phyloP scores from a whole-genome alignment of 108 stramenopile genomes.

The Nitzschia putrida region DNA sequence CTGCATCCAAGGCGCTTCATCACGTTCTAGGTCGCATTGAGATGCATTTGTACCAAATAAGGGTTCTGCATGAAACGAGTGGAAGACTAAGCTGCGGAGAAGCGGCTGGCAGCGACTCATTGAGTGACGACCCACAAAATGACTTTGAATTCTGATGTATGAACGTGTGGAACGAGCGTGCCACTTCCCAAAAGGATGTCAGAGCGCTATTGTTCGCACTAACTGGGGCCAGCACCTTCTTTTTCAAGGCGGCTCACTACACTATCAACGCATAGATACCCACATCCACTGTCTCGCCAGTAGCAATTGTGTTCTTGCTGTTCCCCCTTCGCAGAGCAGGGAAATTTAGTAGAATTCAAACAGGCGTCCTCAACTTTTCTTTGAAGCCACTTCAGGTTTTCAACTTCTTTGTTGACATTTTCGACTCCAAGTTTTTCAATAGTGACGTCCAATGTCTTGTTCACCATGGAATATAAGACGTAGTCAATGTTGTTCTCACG shows the following conservation, averaged over 20 bases:
- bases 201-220: too few relatives aligned
- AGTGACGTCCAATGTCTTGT: conserved; percentile 13
- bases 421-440: conserved; percentile 16
- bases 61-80: neutral
- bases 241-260: neutral
- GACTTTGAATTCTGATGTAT: too few relatives aligned
- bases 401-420: neutral
- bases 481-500: conserved; percentile 11
- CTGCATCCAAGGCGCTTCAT: conserved; percentile 14
- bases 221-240: too few relatives aligned
- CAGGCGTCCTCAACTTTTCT: neutral
- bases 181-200: too few relatives aligned
- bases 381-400: neutral
- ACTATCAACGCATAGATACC: conserved; percentile 19
- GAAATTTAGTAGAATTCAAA: conserved; percentile 7
- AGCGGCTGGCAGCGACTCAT: too few relatives aligned
- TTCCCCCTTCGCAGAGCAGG: conserved; percentile 19
- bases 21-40: conserved; percentile 18
- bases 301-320: conserved; percentile 22
- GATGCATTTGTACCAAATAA: conserved; percentile 8
- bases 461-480: conserved; percentile 8
- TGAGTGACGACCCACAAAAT: too few relatives aligned
- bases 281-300: conserved; percentile 30
- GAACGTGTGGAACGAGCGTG: too few relatives aligned
- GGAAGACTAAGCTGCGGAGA: neutral